Percentiles rank a stretch among this genome's conserved stretches.
Conservation (phyloP, 371 early-diverging fungal species). For the Dichotomocladium elegans region DNA sequence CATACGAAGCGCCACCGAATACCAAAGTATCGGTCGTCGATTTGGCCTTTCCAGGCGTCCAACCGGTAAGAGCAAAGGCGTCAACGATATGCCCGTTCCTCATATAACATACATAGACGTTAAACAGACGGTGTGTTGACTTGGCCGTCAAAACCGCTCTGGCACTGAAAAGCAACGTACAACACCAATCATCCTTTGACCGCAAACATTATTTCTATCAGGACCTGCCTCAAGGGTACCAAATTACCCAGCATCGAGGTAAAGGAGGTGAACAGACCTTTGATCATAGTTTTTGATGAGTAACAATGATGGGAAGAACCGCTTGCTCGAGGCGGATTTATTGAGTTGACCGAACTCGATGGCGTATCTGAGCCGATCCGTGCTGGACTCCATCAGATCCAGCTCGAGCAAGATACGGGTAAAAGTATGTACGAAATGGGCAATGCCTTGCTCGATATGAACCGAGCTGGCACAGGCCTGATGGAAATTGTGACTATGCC, state of each 20-base stretch:
- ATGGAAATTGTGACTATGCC: constrained; percentile 92
- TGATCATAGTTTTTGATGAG: background rate
- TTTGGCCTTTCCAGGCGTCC: constrained; percentile 83
- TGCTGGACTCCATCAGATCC: constrained; percentile 78
- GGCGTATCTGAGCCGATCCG: constrained; percentile 42
- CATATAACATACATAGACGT: constrained; percentile 30
- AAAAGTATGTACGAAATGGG: constrained; percentile 74
- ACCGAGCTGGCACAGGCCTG: constrained; percentile 83
- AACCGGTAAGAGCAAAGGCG: constrained; percentile 28
- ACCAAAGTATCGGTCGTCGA: constrained; percentile 73
- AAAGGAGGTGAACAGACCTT: background rate
- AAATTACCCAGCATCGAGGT: constrained; percentile 88
- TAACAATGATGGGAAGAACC: constrained; percentile 56
- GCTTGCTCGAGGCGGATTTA: constrained; percentile 59
- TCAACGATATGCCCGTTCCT: background rate
- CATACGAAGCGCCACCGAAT: constrained; percentile 64
- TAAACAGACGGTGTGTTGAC: constrained; percentile 70
- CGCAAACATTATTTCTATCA: constrained; percentile 94
- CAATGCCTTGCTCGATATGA: constrained; percentile 72
- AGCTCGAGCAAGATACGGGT: constrained; percentile 92
- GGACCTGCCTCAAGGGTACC: constrained; percentile 90
- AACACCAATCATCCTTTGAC: constrained; percentile 72
- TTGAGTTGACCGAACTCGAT: constrained; percentile 51
- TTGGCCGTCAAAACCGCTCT: constrained; percentile 74
- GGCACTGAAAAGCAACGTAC: constrained; percentile 66